Evolutionary conservation across 2,329 filamentous ascomycete genomes (phyloP).

Genomic region (Pseudogymnoascus sp.): DNA sequence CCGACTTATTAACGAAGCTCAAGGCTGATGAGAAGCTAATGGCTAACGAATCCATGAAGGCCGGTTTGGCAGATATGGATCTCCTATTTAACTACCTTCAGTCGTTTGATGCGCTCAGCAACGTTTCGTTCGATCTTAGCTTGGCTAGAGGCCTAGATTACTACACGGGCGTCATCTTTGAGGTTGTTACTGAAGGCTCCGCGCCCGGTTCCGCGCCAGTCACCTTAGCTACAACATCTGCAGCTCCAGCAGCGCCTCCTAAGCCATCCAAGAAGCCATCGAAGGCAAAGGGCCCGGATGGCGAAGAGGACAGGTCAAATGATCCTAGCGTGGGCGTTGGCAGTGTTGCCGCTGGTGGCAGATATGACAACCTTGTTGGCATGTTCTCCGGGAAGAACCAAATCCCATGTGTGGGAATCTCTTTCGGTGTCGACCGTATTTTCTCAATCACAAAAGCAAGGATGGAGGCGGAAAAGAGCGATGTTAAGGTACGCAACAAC

Average conservation of each 20-base stretch:
- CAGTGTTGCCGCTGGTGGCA: slow-evolving; percentile 79
- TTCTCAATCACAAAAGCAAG: slow-evolving; percentile 83
- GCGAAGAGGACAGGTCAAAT: slow-evolving; percentile 58
- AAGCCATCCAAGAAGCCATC: slow-evolving; percentile 32
- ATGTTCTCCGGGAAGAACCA: slow-evolving; percentile 84
- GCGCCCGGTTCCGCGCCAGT: slow-evolving; percentile 40
- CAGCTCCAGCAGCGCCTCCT: slow-evolving; percentile 32
- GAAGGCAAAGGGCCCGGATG: slow-evolving; percentile 43
- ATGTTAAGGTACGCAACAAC: slow-evolving; percentile 50
- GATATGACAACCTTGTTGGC: slow-evolving; percentile 87
- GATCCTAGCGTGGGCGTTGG: slow-evolving; percentile 79
- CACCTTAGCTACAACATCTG: slow-evolving; percentile 25
- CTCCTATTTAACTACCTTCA: slow-evolving; percentile 76
- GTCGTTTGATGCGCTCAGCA: slow-evolving; percentile 61
- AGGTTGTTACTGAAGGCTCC: slow-evolving; percentile 72
- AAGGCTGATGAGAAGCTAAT: slow-evolving; percentile 58
- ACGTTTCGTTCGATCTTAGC: slow-evolving; percentile 81
- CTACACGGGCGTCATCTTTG: slow-evolving; percentile 71
- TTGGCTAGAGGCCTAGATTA: slow-evolving; percentile 86
- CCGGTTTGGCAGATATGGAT: slow-evolving; percentile 72
- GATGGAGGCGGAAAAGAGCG: slow-evolving; percentile 52
- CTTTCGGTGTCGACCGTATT: slow-evolving; percentile 91
- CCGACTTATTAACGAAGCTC: slow-evolving; percentile 64
- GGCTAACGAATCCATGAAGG: slow-evolving; percentile 66
- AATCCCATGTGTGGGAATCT: slow-evolving; percentile 85